Percentiles rank a stretch among this genome's conserved stretches.
These are phyloP conservation scores for Lanmaoa rubissima DNA, from an alignment of 768 basidiomycete species.

Conservation along the genomic window DNA sequence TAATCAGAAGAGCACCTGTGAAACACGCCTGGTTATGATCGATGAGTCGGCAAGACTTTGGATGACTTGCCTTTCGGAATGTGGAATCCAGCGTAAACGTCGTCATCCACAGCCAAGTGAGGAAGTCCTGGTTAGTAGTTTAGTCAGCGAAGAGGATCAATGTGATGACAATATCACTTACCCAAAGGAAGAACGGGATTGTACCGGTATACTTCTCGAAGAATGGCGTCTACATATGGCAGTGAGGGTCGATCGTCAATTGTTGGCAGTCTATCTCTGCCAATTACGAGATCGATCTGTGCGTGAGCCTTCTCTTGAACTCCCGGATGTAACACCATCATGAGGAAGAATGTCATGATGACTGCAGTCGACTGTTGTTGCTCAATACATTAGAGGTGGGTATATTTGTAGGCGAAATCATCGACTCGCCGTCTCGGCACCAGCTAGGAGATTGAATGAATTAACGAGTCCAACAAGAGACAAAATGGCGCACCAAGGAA, in stretches of 20 bases:
- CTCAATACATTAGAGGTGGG: no score
- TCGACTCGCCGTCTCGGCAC: slow-evolving; percentile 7
- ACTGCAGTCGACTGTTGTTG: background rate
- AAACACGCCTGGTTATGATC: background rate
- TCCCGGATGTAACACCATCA: slow-evolving; percentile 5
- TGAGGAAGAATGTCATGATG: slow-evolving; percentile 8
- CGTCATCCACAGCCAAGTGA: slow-evolving; percentile 1
- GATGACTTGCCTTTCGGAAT: slow-evolving; percentile 8
- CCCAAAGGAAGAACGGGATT: slow-evolving; percentile 6
- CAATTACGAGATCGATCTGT: slow-evolving; percentile 10
- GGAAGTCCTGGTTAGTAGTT: background rate
- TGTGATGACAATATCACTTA: background rate
- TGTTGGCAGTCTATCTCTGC: slow-evolving; percentile 1
- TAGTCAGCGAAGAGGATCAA: background rate
- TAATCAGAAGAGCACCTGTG: slow-evolving; percentile 1
- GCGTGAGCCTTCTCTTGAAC: slow-evolving; percentile 13
- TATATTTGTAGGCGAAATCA: no score
- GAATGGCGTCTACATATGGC: slow-evolving; percentile 6
- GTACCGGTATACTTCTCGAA: slow-evolving; percentile 5
- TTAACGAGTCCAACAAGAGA: background rate
- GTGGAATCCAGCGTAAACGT: slow-evolving; percentile 6
- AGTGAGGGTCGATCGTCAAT: slow-evolving; percentile 7
- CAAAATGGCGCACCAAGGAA: slow-evolving; percentile 1
- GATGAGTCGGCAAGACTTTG: no score
- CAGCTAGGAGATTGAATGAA: background rate